Conservation (phyloP, 305 asterid genomes). For the Withania somnifera region DNA sequence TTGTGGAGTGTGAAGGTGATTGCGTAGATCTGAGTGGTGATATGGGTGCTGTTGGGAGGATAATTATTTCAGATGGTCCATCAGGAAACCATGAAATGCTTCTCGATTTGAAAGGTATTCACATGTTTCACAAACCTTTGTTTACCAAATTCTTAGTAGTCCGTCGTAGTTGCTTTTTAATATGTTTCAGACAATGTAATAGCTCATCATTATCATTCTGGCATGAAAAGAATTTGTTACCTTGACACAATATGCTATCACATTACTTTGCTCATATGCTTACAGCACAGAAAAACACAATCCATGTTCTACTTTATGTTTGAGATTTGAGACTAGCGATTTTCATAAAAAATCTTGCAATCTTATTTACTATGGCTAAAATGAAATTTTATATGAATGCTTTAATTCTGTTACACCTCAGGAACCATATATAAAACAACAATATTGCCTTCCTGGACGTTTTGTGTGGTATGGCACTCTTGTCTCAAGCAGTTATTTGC, state of each 20-base stretch:
- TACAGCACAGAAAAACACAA: background rate
- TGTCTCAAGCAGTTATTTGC: background rate
- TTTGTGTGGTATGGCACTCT: slow-evolving; percentile 64
- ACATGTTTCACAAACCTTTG: slow-evolving; percentile 1
- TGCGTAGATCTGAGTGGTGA: slow-evolving; percentile 92
- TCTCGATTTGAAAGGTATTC: slow-evolving; percentile 78
- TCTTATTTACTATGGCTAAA: background rate
- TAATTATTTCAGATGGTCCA: slow-evolving; percentile 51
- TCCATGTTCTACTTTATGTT: background rate
- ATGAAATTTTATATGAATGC: slow-evolving; percentile 1
- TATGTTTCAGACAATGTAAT: background rate
- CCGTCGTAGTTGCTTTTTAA: background rate
- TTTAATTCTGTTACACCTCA: slow-evolving; percentile 18
- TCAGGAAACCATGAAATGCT: slow-evolving; percentile 56
- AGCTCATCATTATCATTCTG: background rate
- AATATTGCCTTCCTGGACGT: slow-evolving; percentile 79
- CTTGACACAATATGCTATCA: background rate
- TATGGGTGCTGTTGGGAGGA: slow-evolving; percentile 75
- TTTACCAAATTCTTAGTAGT: background rate
- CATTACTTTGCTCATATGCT: background rate
- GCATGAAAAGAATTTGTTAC: background rate
- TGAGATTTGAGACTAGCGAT: background rate
- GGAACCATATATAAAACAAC: slow-evolving; percentile 77
- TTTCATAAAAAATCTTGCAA: background rate
- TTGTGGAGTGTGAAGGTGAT: slow-evolving; percentile 89